These are phyloP conservation scores for Venturia pyrina DNA, from an alignment of 2,329 filamentous ascomycete species.

Conservation along the genomic window DNA sequence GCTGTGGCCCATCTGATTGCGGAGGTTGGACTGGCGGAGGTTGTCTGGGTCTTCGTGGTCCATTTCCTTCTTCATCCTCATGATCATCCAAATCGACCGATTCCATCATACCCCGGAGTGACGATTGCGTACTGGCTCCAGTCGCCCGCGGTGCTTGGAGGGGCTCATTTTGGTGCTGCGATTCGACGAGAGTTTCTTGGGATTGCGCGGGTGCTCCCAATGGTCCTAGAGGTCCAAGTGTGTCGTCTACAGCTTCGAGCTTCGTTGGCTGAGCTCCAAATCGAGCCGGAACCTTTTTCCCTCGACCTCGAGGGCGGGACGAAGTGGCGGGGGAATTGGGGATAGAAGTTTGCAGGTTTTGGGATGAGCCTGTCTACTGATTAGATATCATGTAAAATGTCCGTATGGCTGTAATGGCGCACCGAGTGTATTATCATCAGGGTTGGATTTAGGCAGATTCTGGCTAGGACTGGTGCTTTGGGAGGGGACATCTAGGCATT, in stretches of 20 bases:
- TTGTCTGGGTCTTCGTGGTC: constrained; percentile 41
- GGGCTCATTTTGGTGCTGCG: neutral
- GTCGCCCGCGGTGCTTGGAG: neutral
- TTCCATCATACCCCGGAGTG: constrained; percentile 46
- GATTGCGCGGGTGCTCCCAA: constrained; percentile 41
- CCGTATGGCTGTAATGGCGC: constrained; percentile 7
- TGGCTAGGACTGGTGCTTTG: constrained; percentile 7
- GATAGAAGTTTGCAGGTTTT: neutral
- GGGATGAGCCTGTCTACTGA: neutral
- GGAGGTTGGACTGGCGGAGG: constrained; percentile 53
- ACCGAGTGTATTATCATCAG: constrained; percentile 20
- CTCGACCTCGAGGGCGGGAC: neutral
- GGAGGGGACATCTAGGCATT: constrained; percentile 10
- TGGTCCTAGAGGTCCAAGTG: constrained; percentile 67
- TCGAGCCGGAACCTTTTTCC: constrained; percentile 3
- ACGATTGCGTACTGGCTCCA: constrained; percentile 21
- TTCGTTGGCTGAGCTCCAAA: constrained; percentile 57
- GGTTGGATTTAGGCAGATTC: constrained; percentile 29
- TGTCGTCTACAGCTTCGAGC: constrained; percentile 66
- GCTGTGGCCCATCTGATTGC: constrained; percentile 22
- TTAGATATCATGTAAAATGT: neutral
- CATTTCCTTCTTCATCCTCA: constrained; percentile 34
- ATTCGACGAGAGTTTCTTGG: constrained; percentile 5
- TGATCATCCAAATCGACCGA: constrained; percentile 64
- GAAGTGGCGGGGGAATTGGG: neutral